These are phyloP conservation scores for Skeletonema costatum DNA, from an alignment of 108 stramenopile species.

Conservation along the genomic window DNA sequence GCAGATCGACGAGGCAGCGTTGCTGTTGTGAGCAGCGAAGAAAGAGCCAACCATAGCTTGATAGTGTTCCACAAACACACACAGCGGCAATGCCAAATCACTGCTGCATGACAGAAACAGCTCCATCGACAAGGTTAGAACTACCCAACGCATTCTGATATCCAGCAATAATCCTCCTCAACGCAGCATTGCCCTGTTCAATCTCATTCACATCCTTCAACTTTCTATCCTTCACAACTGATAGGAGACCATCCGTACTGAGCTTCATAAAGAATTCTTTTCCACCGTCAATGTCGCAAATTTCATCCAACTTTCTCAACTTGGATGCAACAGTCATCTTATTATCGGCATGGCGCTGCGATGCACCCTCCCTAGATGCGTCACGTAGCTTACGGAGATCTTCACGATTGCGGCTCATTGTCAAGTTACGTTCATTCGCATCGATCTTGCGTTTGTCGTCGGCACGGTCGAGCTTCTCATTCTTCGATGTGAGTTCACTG, in stretches of 20 bases:
- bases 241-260: constrained; percentile 12
- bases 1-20: no score
- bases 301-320: constrained; percentile 16
- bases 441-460: constrained; percentile 27
- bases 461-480: constrained; percentile 41
- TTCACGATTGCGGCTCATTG: constrained; percentile 27
- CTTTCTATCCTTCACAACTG: constrained; percentile 1
- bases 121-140: not conserved
- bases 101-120: not conserved
- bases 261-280: constrained; percentile 12
- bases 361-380: constrained; percentile 3
- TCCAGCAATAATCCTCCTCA: constrained; percentile 39
- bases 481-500: constrained; percentile 36
- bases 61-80: not conserved
- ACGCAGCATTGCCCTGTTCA: constrained; percentile 16
- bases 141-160: constrained; percentile 16
- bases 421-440: constrained; percentile 13
- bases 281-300: constrained; percentile 17
- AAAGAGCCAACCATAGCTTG: no score
- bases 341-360: not conserved
- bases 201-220: constrained; percentile 16
- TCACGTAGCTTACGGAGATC: constrained; percentile 34
- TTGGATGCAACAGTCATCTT: constrained; percentile 17
- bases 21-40: no score
- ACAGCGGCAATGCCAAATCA: not conserved